Conservation (phyloP, 805 yeast genomes). For the Candida insectorum region DNA sequence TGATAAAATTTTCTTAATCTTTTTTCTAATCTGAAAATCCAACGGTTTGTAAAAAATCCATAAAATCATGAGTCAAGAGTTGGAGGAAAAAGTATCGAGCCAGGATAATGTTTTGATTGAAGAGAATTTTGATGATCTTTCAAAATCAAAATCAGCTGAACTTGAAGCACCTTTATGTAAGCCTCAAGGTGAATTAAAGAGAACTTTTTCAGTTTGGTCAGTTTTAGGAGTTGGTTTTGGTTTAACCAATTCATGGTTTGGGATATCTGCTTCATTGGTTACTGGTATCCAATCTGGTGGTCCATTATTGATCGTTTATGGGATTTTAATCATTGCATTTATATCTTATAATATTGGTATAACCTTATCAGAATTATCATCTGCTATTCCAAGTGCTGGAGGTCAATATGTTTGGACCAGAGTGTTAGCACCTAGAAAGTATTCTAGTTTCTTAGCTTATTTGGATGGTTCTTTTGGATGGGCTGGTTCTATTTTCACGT, state of each 20-base stretch:
- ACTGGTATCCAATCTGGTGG: slow-evolving; percentile 43
- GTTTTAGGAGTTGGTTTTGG: slow-evolving; percentile 41
- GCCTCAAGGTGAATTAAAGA: slow-evolving; percentile 20
- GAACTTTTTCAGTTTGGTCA: slow-evolving; percentile 38
- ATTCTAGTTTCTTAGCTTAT: slow-evolving; percentile 36
- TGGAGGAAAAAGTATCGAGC: too few relatives aligned
- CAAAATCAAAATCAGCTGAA: too few relatives aligned
- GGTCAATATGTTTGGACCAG: slow-evolving; percentile 44
- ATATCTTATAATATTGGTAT: slow-evolving; percentile 36
- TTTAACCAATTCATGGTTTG: slow-evolving; percentile 42
- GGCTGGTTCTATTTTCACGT: slow-evolving; percentile 42
- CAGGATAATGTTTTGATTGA: too few relatives aligned
- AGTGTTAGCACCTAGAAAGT: slow-evolving; percentile 35
- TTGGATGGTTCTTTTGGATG: slow-evolving; percentile 39
- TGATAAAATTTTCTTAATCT: too few relatives aligned
- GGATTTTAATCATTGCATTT: slow-evolving; percentile 35
- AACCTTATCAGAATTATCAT: slow-evolving; percentile 36
- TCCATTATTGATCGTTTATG: slow-evolving; percentile 38
- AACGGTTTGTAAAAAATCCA: too few relatives aligned
- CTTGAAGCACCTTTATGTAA: too few relatives aligned
- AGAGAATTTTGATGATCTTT: too few relatives aligned
- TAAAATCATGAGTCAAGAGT: too few relatives aligned
- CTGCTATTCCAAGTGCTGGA: slow-evolving; percentile 40
- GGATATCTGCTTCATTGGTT: slow-evolving; percentile 37
- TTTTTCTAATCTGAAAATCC: too few relatives aligned